A percentile compares a stretch with the other conserved stretches of the same genome.
phyloP scores from a whole-genome alignment of 805 yeast genomes.

The Lachancea sp. region DNA sequence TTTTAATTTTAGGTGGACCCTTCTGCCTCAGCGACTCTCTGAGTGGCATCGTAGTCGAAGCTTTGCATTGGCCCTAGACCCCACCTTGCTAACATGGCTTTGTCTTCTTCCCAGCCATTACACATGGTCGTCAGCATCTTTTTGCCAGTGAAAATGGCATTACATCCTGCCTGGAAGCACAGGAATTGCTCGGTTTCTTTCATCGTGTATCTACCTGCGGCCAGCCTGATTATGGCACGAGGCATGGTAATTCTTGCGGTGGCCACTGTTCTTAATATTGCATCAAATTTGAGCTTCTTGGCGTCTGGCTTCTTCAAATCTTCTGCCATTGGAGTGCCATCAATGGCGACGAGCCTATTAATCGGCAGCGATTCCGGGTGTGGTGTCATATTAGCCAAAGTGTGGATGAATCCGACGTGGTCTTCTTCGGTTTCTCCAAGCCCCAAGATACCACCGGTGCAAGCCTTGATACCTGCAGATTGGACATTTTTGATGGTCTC shows the following conservation, averaged over 20 bases:
- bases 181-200: conserved; percentile 67
- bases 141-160: conserved; percentile 77
- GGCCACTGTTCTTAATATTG: conserved; percentile 61
- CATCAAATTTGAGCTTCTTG: conserved; percentile 50
- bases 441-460: conserved; percentile 78
- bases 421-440: conserved; percentile 70
- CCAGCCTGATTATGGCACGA: conserved; percentile 57
- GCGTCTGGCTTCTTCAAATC: conserved; percentile 39
- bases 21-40: conserved; percentile 2
- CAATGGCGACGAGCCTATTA: conserved; percentile 68
- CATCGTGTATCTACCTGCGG: conserved; percentile 81
- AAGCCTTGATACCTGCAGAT: conserved; percentile 56
- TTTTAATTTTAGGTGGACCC: conserved; percentile 1
- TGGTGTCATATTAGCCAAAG: conserved; percentile 58
- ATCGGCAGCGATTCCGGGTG: conserved; percentile 84
- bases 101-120: conserved; percentile 80
- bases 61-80: conserved; percentile 56
- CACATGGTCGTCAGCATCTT: conserved; percentile 78
- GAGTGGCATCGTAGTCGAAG: conserved; percentile 25
- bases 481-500: conserved; percentile 59
- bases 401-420: conserved; percentile 59
- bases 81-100: conserved; percentile 60
- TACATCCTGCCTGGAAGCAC: conserved; percentile 72
- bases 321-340: conserved; percentile 69
- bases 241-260: conserved; percentile 77